phyloP scores from a whole-genome alignment of 495 filamentous ascomycete species.

The Friedmanniomyces endolithicus region DNA sequence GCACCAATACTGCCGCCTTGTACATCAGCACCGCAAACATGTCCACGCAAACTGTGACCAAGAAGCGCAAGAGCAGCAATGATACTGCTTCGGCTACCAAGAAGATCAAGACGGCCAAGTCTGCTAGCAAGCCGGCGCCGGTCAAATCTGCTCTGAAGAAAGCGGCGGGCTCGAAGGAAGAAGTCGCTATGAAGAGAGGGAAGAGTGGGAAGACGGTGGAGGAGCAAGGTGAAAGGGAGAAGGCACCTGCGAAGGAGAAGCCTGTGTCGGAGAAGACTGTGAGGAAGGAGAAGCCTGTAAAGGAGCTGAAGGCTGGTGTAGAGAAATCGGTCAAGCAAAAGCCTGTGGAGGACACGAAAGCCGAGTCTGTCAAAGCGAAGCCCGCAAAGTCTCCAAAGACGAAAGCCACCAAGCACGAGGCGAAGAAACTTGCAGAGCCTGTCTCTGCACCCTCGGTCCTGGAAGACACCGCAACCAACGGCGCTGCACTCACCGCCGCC shows the following conservation, averaged over 20 bases:
- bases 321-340: background rate
- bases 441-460: slow-evolving; percentile 26
- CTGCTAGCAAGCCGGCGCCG: slow-evolving; percentile 14
- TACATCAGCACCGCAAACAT: slow-evolving; percentile 3
- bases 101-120: slow-evolving; percentile 17
- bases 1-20: background rate
- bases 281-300: background rate
- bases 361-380: background rate
- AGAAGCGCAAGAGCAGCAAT: slow-evolving; percentile 18
- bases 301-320: slow-evolving; percentile 11
- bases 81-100: slow-evolving; percentile 2
- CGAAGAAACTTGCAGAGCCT: slow-evolving; percentile 14
- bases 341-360: background rate
- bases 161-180: too few relatives aligned
- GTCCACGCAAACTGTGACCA: slow-evolving; percentile 13
- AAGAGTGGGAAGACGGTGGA: too few relatives aligned
- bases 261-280: too few relatives aligned
- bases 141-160: slow-evolving; percentile 20
- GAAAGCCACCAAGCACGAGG: slow-evolving; percentile 10
- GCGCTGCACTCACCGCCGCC: slow-evolving; percentile 37
- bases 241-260: too few relatives aligned
- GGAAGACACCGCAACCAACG: slow-evolving; percentile 10
- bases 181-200: too few relatives aligned
- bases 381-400: slow-evolving; percentile 2
- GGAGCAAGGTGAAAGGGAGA: too few relatives aligned